Conservation (phyloP, 345 rosid genomes). For the Gynandropsis gynandra region DNA sequence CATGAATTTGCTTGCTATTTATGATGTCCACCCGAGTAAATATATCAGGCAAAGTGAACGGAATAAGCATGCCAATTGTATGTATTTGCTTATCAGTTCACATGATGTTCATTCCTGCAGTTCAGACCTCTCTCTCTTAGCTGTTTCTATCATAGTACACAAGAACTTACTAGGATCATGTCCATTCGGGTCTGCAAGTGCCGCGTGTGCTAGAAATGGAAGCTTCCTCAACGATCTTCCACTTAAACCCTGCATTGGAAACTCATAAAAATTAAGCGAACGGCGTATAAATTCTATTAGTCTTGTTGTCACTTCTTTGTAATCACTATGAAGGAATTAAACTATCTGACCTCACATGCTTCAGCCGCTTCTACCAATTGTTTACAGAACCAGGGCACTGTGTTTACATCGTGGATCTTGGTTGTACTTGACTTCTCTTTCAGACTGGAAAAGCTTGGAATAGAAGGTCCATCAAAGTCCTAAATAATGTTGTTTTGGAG, state of each 20-base stretch:
- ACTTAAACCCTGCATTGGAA: slow-evolving; percentile 63
- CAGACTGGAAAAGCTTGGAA: slow-evolving; percentile 58
- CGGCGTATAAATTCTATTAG: not conserved
- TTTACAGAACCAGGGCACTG: slow-evolving; percentile 31
- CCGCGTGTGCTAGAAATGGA: slow-evolving; percentile 80
- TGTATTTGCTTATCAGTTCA: slow-evolving; percentile 8
- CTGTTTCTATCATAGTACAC: slow-evolving; percentile 63
- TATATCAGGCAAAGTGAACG: too few relatives aligned
- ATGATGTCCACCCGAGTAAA: too few relatives aligned
- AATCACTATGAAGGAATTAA: not conserved
- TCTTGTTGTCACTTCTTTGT: slow-evolving; percentile 3
- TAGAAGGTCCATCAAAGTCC: slow-evolving; percentile 40
- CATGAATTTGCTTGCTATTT: too few relatives aligned
- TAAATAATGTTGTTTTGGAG: slow-evolving; percentile 24
- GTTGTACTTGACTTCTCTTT: slow-evolving; percentile 42
- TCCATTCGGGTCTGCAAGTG: slow-evolving; percentile 51
- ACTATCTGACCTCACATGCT: slow-evolving; percentile 64
- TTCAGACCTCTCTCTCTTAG: slow-evolving; percentile 60
- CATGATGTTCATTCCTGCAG: slow-evolving; percentile 42
- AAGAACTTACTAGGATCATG: slow-evolving; percentile 60
- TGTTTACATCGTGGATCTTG: slow-evolving; percentile 38
- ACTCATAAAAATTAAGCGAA: slow-evolving; percentile 2
- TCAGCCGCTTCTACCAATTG: slow-evolving; percentile 75
- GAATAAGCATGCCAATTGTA: too few relatives aligned
- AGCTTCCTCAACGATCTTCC: slow-evolving; percentile 90